Conservation (phyloP, 1,284 basidiomycete species). For the Coriolopsis trogii region DNA sequence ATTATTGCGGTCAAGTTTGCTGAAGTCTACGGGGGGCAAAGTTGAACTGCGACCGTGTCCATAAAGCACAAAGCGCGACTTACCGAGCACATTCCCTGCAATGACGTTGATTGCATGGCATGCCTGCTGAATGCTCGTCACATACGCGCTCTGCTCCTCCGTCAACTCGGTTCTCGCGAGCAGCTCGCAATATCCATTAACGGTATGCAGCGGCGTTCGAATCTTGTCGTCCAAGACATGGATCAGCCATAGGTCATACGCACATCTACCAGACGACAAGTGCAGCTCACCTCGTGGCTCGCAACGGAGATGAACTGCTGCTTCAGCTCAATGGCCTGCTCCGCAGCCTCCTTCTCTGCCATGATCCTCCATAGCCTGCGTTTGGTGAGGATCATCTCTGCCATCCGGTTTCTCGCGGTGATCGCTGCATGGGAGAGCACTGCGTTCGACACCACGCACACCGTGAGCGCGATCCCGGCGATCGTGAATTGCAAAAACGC, state of each 20-base stretch:
- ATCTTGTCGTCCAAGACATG: slow-evolving; percentile 25
- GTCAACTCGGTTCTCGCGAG: slow-evolving; percentile 31
- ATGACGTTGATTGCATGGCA: slow-evolving; percentile 38
- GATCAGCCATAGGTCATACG: too few relatives aligned
- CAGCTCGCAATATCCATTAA: slow-evolving; percentile 36
- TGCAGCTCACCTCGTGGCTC: slow-evolving; percentile 36
- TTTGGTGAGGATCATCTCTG: slow-evolving; percentile 35
- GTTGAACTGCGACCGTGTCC: background rate
- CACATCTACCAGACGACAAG: background rate
- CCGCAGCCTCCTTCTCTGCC: slow-evolving; percentile 38
- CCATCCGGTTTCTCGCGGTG: slow-evolving; percentile 34
- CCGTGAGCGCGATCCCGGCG: slow-evolving; percentile 29
- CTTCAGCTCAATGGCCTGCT: slow-evolving; percentile 36
- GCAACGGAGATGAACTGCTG: slow-evolving; percentile 38
- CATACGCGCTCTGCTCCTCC: slow-evolving; percentile 32
- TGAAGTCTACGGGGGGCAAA: slow-evolving; percentile 26
- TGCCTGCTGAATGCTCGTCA: slow-evolving; percentile 36
- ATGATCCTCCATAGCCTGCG: slow-evolving; percentile 35
- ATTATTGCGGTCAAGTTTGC: slow-evolving; percentile 37
- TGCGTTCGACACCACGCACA: slow-evolving; percentile 35
- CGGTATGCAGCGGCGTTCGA: slow-evolving; percentile 35
- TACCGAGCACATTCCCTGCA: slow-evolving; percentile 36
- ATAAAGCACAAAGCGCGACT: background rate
- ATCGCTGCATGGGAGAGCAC: slow-evolving; percentile 34
- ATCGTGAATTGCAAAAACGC: slow-evolving; percentile 31